These are phyloP conservation scores for Apophysomyces trapeziformis DNA, from an alignment of 371 early-diverging fungal species.

Conservation along the genomic window DNA sequence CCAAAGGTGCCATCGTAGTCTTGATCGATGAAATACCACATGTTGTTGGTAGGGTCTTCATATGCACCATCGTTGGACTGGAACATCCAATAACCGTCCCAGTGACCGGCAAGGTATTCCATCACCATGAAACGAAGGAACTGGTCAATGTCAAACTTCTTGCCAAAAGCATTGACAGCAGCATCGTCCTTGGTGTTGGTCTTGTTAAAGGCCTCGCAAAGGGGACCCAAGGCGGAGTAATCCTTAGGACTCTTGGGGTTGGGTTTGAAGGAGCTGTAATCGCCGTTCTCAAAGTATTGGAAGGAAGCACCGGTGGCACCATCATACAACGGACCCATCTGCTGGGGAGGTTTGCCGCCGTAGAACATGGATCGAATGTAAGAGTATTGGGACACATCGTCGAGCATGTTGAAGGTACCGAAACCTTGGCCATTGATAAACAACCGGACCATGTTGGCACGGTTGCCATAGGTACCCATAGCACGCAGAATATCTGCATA, in stretches of 20 bases:
- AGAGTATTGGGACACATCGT: constrained; percentile 55
- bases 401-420: constrained; percentile 61
- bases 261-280: constrained; percentile 39
- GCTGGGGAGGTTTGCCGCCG: constrained; percentile 43
- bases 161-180: constrained; percentile 40
- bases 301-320: constrained; percentile 60
- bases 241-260: constrained; percentile 44
- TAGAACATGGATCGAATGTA: constrained; percentile 55
- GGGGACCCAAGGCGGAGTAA: constrained; percentile 36
- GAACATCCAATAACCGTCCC: constrained; percentile 65
- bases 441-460: constrained; percentile 57
- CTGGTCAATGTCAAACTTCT: constrained; percentile 45
- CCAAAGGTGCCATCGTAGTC: constrained; percentile 67
- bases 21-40: constrained; percentile 53
- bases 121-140: constrained; percentile 65
- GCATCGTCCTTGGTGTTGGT: constrained; percentile 46
- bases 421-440: constrained; percentile 57
- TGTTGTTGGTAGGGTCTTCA: constrained; percentile 49
- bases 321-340: constrained; percentile 58
- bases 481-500: constrained; percentile 58
- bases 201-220: constrained; percentile 44
- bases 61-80: constrained; percentile 63
- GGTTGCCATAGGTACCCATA: constrained; percentile 57
- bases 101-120: constrained; percentile 58
- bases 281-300: constrained; percentile 23